Percentiles rank a stretch among this genome's conserved stretches.
These are phyloP conservation scores for Aspergillus incahuasiensis DNA, from an alignment of 495 filamentous ascomycete species.

Conservation along the genomic window DNA sequence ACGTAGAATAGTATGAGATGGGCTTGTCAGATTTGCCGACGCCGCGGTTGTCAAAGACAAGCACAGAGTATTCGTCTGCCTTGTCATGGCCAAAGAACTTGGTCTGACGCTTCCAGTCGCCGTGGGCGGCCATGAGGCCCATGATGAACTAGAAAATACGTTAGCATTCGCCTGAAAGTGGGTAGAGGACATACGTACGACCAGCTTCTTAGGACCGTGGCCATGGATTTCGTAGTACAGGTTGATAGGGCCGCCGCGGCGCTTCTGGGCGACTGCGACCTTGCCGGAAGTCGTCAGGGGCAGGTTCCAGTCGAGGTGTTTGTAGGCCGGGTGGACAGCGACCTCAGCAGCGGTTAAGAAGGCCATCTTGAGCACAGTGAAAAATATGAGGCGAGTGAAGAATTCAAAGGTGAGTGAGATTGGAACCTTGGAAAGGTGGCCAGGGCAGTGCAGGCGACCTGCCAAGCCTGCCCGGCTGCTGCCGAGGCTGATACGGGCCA, in stretches of 20 bases:
- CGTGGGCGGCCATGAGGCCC: slow-evolving; percentile 26
- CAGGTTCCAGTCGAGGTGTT: slow-evolving; percentile 58
- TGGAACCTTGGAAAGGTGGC: background rate
- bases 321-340: slow-evolving; percentile 45
- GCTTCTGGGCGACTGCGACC: slow-evolving; percentile 54
- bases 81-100: slow-evolving; percentile 67
- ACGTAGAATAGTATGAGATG: slow-evolving; percentile 32
- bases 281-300: slow-evolving; percentile 53
- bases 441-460: background rate
- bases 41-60: slow-evolving; percentile 70
- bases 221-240: slow-evolving; percentile 79
- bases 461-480: background rate
- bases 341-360: slow-evolving; percentile 44
- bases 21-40: slow-evolving; percentile 77
- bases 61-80: slow-evolving; percentile 58
- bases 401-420: background rate
- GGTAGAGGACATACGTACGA: slow-evolving; percentile 50
- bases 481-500: background rate
- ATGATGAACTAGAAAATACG: slow-evolving; percentile 23
- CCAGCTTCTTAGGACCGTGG: slow-evolving; percentile 59
- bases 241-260: slow-evolving; percentile 62
- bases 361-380: slow-evolving; percentile 12
- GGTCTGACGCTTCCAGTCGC: slow-evolving; percentile 73
- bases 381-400: background rate
- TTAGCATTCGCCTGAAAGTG: slow-evolving; percentile 2